A percentile compares a stretch with the other conserved stretches of the same genome.
Evolutionary conservation across 306 rosid species (phyloP).

Genomic region (Cercis canadensis): DNA sequence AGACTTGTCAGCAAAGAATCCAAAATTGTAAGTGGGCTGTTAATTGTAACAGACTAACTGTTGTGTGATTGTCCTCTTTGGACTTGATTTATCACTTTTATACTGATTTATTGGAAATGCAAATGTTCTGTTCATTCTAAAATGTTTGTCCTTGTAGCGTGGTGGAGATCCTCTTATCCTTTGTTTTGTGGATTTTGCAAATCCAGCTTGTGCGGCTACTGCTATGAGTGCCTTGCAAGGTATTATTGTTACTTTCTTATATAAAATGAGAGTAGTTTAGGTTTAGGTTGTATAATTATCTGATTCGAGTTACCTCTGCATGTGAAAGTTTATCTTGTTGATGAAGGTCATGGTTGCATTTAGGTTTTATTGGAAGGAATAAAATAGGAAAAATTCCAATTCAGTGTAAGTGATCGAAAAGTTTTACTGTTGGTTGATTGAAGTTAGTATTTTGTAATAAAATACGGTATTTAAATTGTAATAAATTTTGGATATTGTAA

Average conservation of each 20-base stretch:
- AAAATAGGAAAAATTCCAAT: no score
- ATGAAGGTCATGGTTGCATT: background rate
- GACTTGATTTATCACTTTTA: slow-evolving; percentile 12
- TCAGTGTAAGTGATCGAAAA: no score
- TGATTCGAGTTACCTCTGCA: background rate
- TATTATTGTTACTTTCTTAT: slow-evolving; percentile 39
- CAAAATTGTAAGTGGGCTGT: slow-evolving; percentile 65
- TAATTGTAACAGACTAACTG: background rate
- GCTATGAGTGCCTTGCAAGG: slow-evolving; percentile 96
- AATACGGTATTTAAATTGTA: no score
- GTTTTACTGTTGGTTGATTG: no score
- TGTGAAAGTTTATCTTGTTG: background rate
- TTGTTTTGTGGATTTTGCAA: slow-evolving; percentile 87
- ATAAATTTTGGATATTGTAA: no score
- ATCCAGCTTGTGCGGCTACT: slow-evolving; percentile 90
- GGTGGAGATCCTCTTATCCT: slow-evolving; percentile 91
- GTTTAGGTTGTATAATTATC: slow-evolving; percentile 6
- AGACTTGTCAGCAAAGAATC: slow-evolving; percentile 91
- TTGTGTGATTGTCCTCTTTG: slow-evolving; percentile 22
- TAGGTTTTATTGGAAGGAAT: background rate
- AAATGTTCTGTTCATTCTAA: slow-evolving; percentile 18
- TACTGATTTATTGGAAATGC: slow-evolving; percentile 26
- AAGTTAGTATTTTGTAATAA: no score
- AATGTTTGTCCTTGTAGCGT: slow-evolving; percentile 63
- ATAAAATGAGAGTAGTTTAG: slow-evolving; percentile 15